phyloP scores from a whole-genome alignment of 495 filamentous ascomycete species.

The Amorphotheca resinae region DNA sequence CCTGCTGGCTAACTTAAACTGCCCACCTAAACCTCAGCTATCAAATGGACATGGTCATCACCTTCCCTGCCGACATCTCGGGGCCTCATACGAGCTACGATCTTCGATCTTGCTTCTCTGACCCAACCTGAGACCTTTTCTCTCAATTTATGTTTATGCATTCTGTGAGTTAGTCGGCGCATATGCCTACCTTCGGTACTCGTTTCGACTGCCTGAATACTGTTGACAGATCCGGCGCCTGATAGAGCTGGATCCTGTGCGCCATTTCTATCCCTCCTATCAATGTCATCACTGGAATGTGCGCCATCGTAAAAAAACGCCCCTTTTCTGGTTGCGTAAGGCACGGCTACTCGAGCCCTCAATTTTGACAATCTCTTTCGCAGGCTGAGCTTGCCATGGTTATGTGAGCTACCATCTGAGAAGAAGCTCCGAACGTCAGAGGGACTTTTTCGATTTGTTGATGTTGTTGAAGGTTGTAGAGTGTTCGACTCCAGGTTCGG shows the following conservation, averaged over 20 bases:
- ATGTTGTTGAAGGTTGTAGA: background rate
- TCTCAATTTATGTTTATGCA: constrained; percentile 10
- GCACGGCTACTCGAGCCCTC: constrained; percentile 10
- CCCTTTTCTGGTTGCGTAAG: constrained; percentile 2
- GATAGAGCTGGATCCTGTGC: background rate
- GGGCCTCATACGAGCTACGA: constrained; percentile 11
- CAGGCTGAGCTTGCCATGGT: constrained; percentile 14
- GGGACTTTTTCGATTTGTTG: constrained; percentile 19
- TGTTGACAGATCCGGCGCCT: constrained; percentile 3
- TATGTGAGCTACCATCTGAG: constrained; percentile 28
- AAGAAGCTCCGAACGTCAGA: constrained; percentile 28
- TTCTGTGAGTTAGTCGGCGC: constrained; percentile 1
- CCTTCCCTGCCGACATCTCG: background rate
- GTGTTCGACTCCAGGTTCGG: background rate
- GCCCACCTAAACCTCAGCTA: background rate
- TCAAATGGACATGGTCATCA: background rate
- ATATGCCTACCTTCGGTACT: constrained; percentile 3
- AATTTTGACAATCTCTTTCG: constrained; percentile 23
- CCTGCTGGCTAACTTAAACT: background rate
- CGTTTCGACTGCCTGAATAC: constrained; percentile 4
- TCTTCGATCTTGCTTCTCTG: constrained; percentile 9
- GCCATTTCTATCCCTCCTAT: constrained; percentile 5
- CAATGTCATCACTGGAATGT: constrained; percentile 17
- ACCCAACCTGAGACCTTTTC: constrained; percentile 15
- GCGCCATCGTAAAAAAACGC: background rate